Base-by-base conservation (phyloP, 2,329 filamentous ascomycete species). In the Phialocephala subalpina region DNA sequence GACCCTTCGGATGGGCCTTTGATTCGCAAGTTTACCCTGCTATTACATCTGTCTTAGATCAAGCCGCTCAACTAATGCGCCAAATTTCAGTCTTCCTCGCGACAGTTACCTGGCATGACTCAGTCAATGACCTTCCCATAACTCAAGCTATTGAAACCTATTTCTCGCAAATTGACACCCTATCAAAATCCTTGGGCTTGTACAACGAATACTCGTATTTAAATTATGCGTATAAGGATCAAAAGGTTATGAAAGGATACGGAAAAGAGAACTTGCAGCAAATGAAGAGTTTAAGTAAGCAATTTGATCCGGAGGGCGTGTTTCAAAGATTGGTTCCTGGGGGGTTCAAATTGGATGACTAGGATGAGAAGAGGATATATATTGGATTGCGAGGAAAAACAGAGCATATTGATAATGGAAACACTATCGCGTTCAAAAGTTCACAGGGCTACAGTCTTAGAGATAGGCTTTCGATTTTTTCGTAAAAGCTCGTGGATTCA, bases 261-360 rank as follows among this genome's bases (percentile, higher is more conserved):
- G 69, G 65, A 22, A 38, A 45, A 14, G 45, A 27, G 11, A 67
- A 62, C 45, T 18, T 65, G 14, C 5, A 29, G 58, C 60, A 52
- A 27, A 22, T 76, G 59, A 70, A 65, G 64, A 58, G 55, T 25
- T 70, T 70, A 1, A 72, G 73, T 20, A 61, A 20, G 29, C 70
- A 69, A 61, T 77, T 74, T 60, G 76, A 76, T 60, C 72, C 72
- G 0, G 58, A 64, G 7, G 65, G 65, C 12, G 65, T 75, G 1
- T 77, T 76, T 47, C 73, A 75, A 65, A 71, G 33, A 27, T 58
- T 72, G 40, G 69, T 70, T 18, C 73, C 73, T 11, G 74, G 72
- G 20, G 71, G 70, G 3, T 74, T 71, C 66, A 75, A 75, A 57
- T 29, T 74, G 29, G 55, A 38, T 38, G 35, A 38, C 35, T 38